Percentiles rank a stretch among this genome's conserved stretches.
Evolutionary conservation across 2,329 filamentous ascomycete species (phyloP).

Genomic region (Nigrospora sphaerica): DNA sequence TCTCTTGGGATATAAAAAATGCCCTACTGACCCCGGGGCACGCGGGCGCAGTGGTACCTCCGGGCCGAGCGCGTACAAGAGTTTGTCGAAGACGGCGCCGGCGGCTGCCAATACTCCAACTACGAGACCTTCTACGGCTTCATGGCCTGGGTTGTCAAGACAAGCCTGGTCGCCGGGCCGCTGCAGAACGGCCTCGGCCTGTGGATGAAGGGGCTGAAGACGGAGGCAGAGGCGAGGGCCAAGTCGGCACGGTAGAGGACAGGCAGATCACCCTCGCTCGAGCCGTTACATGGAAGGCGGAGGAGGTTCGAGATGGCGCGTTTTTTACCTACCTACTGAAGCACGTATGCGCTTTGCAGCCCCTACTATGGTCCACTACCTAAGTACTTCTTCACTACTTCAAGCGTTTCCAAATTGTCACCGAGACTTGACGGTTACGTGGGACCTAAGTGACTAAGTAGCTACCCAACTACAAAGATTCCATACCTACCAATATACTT

Average conservation of each 20-base stretch:
- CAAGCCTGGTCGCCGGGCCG: conserved; percentile 18
- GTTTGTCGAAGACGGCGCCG: conserved; percentile 23
- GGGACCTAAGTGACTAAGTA: too few relatives aligned
- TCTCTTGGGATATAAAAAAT: background rate
- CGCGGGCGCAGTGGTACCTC: conserved; percentile 19
- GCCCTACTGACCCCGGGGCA: background rate
- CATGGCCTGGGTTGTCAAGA: conserved; percentile 25
- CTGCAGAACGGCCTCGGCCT: conserved; percentile 26
- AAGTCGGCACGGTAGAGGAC: background rate
- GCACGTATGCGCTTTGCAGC: too few relatives aligned
- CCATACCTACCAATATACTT: too few relatives aligned
- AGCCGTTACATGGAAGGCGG: too few relatives aligned
- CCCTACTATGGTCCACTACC: too few relatives aligned
- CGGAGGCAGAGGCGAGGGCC: conserved; percentile 13
- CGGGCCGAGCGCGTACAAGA: conserved; percentile 35
- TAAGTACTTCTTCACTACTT: too few relatives aligned
- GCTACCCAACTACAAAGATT: too few relatives aligned
- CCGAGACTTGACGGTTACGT: too few relatives aligned
- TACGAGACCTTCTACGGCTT: conserved; percentile 39
- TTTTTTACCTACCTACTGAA: too few relatives aligned
- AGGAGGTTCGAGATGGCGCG: too few relatives aligned
- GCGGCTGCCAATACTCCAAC: conserved; percentile 29
- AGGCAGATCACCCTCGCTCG: too few relatives aligned
- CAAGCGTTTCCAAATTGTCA: too few relatives aligned
- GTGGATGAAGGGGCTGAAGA: conserved; percentile 32